Evolutionary conservation across 306 rosid genomes (phyloP), one percentile per base, ranked within the genome.

Genomic region (Castanopsis chinensis): DNA sequence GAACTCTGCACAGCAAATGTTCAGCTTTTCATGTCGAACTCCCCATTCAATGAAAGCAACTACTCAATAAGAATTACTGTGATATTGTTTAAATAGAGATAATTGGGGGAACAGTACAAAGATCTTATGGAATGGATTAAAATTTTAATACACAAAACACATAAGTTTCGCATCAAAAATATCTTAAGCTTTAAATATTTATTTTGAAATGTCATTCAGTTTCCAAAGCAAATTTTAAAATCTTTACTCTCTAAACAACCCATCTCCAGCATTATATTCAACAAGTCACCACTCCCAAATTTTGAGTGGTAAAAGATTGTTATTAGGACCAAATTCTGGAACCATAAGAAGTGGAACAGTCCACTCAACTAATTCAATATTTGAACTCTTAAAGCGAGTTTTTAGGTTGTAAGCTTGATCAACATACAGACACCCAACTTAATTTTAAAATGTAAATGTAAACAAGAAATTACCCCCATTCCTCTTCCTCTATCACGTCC

Each of bases 401-500:
- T 37, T 19, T 27, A 35, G 72, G 5, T 68, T 68, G 72, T 27
- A 68, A 35, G 72, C 21, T 68, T 33, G 72, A 78, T 35, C 49
- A 19, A 35, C 52, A n/a, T 35, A 10, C 60, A n/a, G 28, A 59
- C 30, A 53, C 14, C 58, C 49, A 27, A 55, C 41, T 73, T 75
- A 74, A 67, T 71, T 54, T 63, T 57, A 75, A 79, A 57, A 67
- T 9, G 11, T 61, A 74, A 56, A 63, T 70, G 61, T 3, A 72
- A 79, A 79, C 8, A 75, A 27, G 56, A 28, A 35, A 76, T 88
- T 92, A 94, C 98, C 94, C 87, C 94, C 81, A 45, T 35, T 80
- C 91, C 94, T 77, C 89, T 85, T 73, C 97, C 98, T 84, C 96
- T 85, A 77, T 88, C 98, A 4, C 86, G 94, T 55, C 96, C 97